Conservation (phyloP, 78 protist species). For the Parvularia atlantis region DNA sequence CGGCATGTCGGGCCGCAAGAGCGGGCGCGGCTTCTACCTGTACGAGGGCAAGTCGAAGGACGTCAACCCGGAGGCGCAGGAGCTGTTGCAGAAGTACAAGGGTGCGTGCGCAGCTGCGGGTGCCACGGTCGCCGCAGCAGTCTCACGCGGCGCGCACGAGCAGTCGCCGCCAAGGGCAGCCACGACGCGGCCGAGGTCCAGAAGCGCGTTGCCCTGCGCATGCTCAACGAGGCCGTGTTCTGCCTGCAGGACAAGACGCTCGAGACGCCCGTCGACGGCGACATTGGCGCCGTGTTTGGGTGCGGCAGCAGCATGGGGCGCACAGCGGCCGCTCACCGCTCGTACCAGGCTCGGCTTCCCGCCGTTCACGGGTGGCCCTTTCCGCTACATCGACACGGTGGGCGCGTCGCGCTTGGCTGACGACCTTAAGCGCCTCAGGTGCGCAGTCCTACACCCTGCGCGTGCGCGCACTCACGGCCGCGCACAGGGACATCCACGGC, state of each 20-base stretch:
- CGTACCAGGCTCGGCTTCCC: slow-evolving; percentile 39
- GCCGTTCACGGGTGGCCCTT: slow-evolving; percentile 66
- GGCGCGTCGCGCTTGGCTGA: slow-evolving; percentile 38
- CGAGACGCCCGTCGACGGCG: slow-evolving; percentile 7
- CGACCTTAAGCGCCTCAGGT: background rate
- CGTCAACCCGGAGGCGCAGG: slow-evolving; percentile 11
- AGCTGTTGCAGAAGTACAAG: slow-evolving; percentile 1
- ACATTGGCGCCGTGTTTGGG: slow-evolving; percentile 35
- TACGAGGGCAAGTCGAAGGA: slow-evolving; percentile 4
- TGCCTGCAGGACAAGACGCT: slow-evolving; percentile 44
- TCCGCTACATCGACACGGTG: slow-evolving; percentile 41
- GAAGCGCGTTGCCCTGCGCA: slow-evolving; percentile 28
- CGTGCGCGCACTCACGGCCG: no score
- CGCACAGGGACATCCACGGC: no score
- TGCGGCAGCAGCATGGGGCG: no score
- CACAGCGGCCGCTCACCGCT: no score
- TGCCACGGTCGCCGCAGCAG: no score
- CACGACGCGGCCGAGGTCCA: slow-evolving; percentile 27
- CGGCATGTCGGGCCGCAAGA: slow-evolving; percentile 55
- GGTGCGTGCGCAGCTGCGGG: no score
- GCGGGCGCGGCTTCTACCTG: slow-evolving; percentile 45
- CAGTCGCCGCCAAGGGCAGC: slow-evolving; percentile 9
- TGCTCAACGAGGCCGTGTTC: slow-evolving; percentile 60
- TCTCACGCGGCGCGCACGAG: background rate
- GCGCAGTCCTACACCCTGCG: no score